These are phyloP conservation scores for Onygena corvina DNA, from an alignment of 2,329 filamentous ascomycete genomes.

Conservation along the genomic window DNA sequence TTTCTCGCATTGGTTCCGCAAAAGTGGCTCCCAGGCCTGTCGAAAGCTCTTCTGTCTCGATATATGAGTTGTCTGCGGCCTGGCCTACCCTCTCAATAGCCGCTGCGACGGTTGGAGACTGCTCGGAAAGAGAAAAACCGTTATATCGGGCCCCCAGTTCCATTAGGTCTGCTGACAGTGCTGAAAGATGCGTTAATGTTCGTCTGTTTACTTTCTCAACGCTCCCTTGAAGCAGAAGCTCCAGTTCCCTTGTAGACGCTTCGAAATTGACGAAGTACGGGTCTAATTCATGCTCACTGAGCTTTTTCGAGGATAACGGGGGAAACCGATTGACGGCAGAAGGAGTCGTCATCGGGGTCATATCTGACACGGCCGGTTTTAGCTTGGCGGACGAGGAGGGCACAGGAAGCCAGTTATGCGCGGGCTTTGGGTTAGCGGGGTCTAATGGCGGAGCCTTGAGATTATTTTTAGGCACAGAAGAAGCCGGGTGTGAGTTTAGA, in stretches of 20 bases:
- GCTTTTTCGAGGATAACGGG: slow-evolving; percentile 52
- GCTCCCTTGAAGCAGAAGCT: slow-evolving; percentile 73
- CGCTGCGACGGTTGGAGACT: slow-evolving; percentile 72
- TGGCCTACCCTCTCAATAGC: slow-evolving; percentile 93
- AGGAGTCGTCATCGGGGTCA: slow-evolving; percentile 36
- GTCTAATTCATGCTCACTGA: slow-evolving; percentile 83
- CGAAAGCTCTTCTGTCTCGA: slow-evolving; percentile 85
- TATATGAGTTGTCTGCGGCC: slow-evolving; percentile 89
- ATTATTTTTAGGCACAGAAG: slow-evolving; percentile 85
- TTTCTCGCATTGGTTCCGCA: slow-evolving; percentile 94
- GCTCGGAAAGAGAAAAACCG: slow-evolving; percentile 88
- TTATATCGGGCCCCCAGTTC: slow-evolving; percentile 95
- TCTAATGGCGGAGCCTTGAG: slow-evolving; percentile 92
- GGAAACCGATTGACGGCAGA: slow-evolving; percentile 72
- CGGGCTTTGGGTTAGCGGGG: slow-evolving; percentile 78
- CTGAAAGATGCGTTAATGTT: slow-evolving; percentile 71
- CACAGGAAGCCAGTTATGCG: slow-evolving; percentile 76
- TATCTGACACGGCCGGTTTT: slow-evolving; percentile 32
- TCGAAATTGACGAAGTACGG: slow-evolving; percentile 95
- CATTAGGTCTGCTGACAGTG: slow-evolving; percentile 73
- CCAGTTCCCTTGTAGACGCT: slow-evolving; percentile 78
- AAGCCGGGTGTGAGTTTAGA: slow-evolving; percentile 78
- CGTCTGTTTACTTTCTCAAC: slow-evolving; percentile 96
- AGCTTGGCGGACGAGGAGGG: slow-evolving; percentile 78
- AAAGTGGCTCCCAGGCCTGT: slow-evolving; percentile 82